Evolutionary conservation across 1,284 basidiomycete species (phyloP), one percentile per base, ranked within the genome.

Genomic region (Taiwanofungus camphoratus): DNA sequence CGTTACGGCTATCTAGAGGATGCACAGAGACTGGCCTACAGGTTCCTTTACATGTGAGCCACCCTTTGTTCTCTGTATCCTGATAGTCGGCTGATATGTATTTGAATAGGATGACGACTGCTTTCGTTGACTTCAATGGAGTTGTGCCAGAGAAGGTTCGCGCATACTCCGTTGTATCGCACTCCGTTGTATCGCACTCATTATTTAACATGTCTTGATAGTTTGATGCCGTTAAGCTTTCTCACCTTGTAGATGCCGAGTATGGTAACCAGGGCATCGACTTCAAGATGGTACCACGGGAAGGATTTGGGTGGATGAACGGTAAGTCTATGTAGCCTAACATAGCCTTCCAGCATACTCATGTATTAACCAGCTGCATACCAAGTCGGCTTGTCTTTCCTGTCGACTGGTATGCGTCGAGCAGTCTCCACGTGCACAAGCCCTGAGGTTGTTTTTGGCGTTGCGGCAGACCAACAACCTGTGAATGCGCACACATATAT

Each of bases 291-390:
- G 85, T 97, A 26, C 92, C 92, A 39, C 77, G 92, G 18, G 95
- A 98, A 68, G 95, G 95, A 42, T 99, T 99, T 58, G 95, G 95
- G 3, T 94, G 92, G 92, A 93, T 92, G 86, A 93, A 93, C 52
- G 74, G 88, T 89, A 53, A 45, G 77, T 62, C 18, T 41, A 9
- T 27, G 3, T 26, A 21, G 12, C 29, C 19, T 9, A 8, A 27
- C 26, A 27, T 27, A 13, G 26, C 8, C 26, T 27, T n/a, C n/a
- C n/a, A n/a, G 26, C 13, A 27, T 13, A 27, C 13, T 27, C 7
- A 27, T 27, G 13, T 42, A 41, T 36, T 21, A 27, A 48, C 31
- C 55, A 92, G 88, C 94, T 56, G 89, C 92, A 44, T 92, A 93
- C 69, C 92, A 95, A 69, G 85, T 96, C 39, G 95, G 95, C 19